Evolutionary conservation across 2,329 filamentous ascomycete genomes (phyloP), one percentile per base, ranked within the genome.

Genomic region (Aspergillus hortae): DNA sequence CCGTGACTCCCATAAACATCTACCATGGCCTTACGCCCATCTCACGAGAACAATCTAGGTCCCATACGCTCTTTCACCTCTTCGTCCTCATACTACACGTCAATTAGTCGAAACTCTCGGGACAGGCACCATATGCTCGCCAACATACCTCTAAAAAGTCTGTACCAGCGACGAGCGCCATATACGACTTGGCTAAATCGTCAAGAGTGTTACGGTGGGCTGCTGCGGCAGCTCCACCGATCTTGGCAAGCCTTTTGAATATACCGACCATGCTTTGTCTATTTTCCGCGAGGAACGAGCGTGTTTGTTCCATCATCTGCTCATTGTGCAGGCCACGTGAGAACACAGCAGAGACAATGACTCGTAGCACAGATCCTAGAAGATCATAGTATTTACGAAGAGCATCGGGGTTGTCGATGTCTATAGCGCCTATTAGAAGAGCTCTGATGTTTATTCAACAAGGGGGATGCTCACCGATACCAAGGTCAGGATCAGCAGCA

Each of bases 401-500:
- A 3, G 90, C 87, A 52, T 81, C 78, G 3, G 83, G 77, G 61
- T 90, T 86, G 49, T 85, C 80, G 50, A 86, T 81, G 60, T 89
- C 84, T 77, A 55, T 14, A 6, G 11, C 35, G 4, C 15, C 11
- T 10, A 49, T 67, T 55, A 68, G 61, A 40, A 43, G 40, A 10
- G 9, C 25, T 10, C 6, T 30, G 23, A 36, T 40, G 14, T 15
- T 21, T 19, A 35, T 2, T 14, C 45, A 35, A 41, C 6, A 49
- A 30, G 46, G 32, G 23, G 7, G 21, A 40, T 54, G 61, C 72
- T 63, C 66, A 81, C 81, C 81, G 52, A 92, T 84, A 54, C 95
- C 91, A 49, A 99, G 84, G 69, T 99, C 94, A 0, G 94, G 94
- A 68, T 99, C 94, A 11, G 89, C 88, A 7, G 85, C 79, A 69